Evolutionary conservation across 2,329 filamentous ascomycete species (phyloP).

Genomic region (Chaetomium sp.): DNA sequence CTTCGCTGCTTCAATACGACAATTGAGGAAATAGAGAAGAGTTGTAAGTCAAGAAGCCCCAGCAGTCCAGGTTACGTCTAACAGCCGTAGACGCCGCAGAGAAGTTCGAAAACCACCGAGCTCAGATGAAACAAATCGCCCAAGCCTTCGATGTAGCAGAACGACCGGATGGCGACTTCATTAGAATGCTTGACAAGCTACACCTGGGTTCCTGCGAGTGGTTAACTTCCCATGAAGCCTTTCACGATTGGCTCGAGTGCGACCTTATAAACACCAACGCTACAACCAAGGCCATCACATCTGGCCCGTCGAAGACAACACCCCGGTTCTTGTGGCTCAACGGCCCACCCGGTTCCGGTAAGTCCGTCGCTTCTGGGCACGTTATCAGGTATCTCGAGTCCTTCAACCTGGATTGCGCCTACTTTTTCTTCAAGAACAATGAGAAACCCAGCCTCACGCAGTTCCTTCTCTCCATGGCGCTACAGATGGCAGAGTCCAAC

Average conservation of each 20-base stretch:
- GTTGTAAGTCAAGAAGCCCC: not conserved
- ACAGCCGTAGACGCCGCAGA: conserved; percentile 17
- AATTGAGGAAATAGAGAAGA: conserved; percentile 30
- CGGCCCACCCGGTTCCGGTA: conserved; percentile 37
- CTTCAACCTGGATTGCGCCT: conserved; percentile 33
- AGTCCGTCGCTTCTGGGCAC: conserved; percentile 35
- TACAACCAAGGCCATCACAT: conserved; percentile 24
- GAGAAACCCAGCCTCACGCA: conserved; percentile 30
- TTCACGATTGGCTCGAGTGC: conserved; percentile 35
- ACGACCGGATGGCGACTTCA: conserved; percentile 34
- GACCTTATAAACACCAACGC: conserved; percentile 19
- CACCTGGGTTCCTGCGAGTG: conserved; percentile 37
- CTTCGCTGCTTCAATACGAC: conserved; percentile 30
- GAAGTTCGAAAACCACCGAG: conserved; percentile 25
- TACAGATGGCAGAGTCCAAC: conserved; percentile 34
- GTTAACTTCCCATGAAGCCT: conserved; percentile 31
- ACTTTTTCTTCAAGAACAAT: conserved; percentile 38
- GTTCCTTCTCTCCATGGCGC: conserved; percentile 32
- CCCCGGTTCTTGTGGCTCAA: conserved; percentile 36
- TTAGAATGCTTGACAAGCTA: conserved; percentile 31
- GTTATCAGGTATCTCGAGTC: conserved; percentile 35
- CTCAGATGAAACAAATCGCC: conserved; percentile 32
- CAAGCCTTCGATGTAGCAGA: conserved; percentile 31
- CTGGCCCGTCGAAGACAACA: conserved; percentile 10
- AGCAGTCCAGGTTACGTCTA: not conserved